phyloP scores from a whole-genome alignment of 805 yeast genomes.

The Sugiyamaella marilandica region DNA sequence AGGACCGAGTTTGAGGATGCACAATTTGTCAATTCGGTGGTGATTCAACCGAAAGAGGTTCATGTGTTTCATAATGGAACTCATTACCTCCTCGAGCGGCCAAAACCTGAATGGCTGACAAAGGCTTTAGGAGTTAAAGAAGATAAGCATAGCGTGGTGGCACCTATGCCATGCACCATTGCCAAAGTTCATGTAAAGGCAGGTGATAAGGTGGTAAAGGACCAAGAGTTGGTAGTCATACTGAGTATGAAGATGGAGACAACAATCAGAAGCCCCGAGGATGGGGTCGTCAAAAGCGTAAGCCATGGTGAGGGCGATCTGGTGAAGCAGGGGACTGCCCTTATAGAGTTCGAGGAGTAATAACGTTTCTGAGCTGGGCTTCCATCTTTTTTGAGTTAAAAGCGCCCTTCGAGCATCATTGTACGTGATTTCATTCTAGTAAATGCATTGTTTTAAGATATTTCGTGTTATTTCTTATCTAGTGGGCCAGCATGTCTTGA shows the following conservation, averaged over 20 bases:
- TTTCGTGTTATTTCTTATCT: not conserved
- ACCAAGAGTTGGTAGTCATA: conserved; percentile 28
- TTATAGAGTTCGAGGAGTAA: conserved; percentile 29
- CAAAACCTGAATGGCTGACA: conserved; percentile 29
- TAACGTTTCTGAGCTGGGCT: not conserved
- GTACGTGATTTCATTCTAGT: too few species aligned
- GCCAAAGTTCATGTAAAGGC: conserved; percentile 24
- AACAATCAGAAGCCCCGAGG: conserved; percentile 29
- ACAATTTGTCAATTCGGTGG: conserved; percentile 25
- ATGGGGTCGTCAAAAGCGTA: conserved; percentile 27
- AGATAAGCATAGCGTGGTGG: conserved; percentile 23
- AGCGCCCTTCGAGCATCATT: too few species aligned
- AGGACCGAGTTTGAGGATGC: conserved; percentile 17
- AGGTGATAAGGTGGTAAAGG: conserved; percentile 28
- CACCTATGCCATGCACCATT: conserved; percentile 33
- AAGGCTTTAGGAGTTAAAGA: conserved; percentile 25
- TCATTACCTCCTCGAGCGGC: conserved; percentile 24
- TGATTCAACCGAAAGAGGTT: conserved; percentile 15
- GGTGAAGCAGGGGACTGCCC: conserved; percentile 29
- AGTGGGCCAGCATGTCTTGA: not conserved
- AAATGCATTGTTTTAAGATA: not conserved
- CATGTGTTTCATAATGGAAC: conserved; percentile 29
- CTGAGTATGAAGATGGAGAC: conserved; percentile 34
- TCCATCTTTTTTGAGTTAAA: too few species aligned
- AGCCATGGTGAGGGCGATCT: conserved; percentile 28